Evolutionary conservation across 768 basidiomycete genomes (phyloP).

Genomic region (Agaricus blazei): DNA sequence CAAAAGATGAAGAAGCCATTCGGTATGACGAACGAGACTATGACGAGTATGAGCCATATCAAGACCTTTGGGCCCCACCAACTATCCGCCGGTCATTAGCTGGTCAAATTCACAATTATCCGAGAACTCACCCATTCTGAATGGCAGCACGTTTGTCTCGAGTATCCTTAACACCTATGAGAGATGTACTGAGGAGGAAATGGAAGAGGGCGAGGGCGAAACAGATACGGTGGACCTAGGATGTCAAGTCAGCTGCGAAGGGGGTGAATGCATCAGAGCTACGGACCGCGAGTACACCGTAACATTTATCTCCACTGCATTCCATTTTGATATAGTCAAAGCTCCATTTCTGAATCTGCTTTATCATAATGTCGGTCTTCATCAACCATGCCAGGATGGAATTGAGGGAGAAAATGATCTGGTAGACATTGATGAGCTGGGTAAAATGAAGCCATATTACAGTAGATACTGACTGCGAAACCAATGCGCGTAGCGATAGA

Average conservation of each 20-base stretch:
- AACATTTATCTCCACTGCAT: slow-evolving; percentile 88
- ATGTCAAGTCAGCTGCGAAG: not conserved
- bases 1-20: slow-evolving; percentile 98
- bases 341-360: slow-evolving; percentile 86
- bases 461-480: slow-evolving; percentile 2
- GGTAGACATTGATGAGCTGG: not conserved
- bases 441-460: not conserved
- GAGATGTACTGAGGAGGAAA: slow-evolving; percentile 66
- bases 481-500: slow-evolving; percentile 97
- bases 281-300: slow-evolving; percentile 90
- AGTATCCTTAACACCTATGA: slow-evolving; percentile 88
- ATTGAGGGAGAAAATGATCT: slow-evolving; percentile 95
- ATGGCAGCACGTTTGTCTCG: slow-evolving; percentile 89
- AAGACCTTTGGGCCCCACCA: slow-evolving; percentile 99
- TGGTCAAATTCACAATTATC: not conserved
- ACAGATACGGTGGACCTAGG: slow-evolving; percentile 89
- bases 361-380: slow-evolving; percentile 84
- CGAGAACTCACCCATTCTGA: slow-evolving; percentile 79
- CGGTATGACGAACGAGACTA: slow-evolving; percentile 88
- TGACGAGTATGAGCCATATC: slow-evolving; percentile 79
- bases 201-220: slow-evolving; percentile 93
- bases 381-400: slow-evolving; percentile 97
- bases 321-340: slow-evolving; percentile 99
- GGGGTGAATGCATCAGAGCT: not conserved
- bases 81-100: slow-evolving; percentile 31